Evolutionary conservation across 208 protist species (phyloP).

Genomic region (Porcisia deanei): DNA sequence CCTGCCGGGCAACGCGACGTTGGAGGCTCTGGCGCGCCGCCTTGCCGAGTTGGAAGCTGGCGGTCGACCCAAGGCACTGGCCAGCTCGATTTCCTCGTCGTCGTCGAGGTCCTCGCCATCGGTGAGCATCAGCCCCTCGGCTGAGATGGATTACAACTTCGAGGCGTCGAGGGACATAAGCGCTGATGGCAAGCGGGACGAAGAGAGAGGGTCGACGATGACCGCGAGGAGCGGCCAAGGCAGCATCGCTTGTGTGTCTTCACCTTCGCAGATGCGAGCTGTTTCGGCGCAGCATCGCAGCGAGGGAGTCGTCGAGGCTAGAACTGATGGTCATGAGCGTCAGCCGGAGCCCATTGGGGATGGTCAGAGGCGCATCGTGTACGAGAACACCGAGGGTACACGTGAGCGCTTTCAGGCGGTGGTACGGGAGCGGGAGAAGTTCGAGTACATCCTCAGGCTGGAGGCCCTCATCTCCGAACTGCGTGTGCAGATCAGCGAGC

Average conservation of each 20-base stretch:
- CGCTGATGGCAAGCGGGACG: slow-evolving; percentile 9
- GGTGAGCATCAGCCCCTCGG: slow-evolving; percentile 19
- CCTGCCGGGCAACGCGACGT: slow-evolving; percentile 39
- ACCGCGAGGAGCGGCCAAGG: neutral
- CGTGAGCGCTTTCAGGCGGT: slow-evolving; percentile 57
- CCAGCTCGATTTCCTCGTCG: slow-evolving; percentile 11
- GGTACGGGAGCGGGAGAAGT: slow-evolving; percentile 52
- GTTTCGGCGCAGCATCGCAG: neutral
- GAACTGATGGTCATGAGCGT: slow-evolving; percentile 6
- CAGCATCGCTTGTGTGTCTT: slow-evolving; percentile 2
- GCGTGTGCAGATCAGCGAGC: slow-evolving; percentile 39
- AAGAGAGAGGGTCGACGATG: neutral
- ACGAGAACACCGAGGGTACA: slow-evolving; percentile 55
- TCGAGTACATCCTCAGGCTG: slow-evolving; percentile 53
- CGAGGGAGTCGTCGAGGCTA: neutral
- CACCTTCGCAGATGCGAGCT: neutral
- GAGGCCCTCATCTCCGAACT: slow-evolving; percentile 56
- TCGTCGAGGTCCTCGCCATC: slow-evolving; percentile 11
- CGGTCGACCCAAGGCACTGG: neutral
- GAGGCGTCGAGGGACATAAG: neutral
- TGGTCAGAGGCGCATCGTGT: slow-evolving; percentile 31
- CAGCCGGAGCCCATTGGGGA: slow-evolving; percentile 11
- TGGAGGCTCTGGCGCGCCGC: slow-evolving; percentile 48
- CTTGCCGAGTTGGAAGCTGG: slow-evolving; percentile 59
- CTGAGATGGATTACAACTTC: neutral